A percentile compares a stretch with the other conserved stretches of the same genome.
These are phyloP conservation scores for Calonectria fujianensis DNA, from an alignment of 2,329 filamentous ascomycete genomes.

Conservation along the genomic window DNA sequence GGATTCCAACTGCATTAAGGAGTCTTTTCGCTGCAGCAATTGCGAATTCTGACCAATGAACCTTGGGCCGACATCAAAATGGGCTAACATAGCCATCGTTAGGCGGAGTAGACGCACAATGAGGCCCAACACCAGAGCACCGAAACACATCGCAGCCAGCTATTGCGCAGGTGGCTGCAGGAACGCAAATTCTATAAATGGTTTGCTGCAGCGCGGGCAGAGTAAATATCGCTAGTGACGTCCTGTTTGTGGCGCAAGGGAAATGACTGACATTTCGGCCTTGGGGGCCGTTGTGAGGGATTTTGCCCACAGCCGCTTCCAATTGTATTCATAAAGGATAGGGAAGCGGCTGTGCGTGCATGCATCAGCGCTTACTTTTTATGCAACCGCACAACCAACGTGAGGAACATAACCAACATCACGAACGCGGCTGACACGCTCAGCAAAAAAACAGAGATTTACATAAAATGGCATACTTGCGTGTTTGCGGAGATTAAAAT, in stretches of 20 bases:
- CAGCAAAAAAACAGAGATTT: neutral
- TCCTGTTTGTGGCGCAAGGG: neutral
- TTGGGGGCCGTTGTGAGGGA: neutral
- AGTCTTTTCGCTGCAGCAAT: neutral
- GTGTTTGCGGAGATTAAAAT: neutral
- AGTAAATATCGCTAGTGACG: neutral
- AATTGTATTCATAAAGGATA: neutral
- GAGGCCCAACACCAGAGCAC: neutral
- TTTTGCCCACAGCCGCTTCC: neutral
- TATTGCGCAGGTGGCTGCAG: neutral
- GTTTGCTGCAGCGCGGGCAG: neutral
- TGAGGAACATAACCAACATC: neutral
- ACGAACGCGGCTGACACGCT: neutral
- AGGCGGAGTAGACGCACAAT: neutral
- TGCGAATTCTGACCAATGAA: no score
- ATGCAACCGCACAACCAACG: constrained; percentile 8
- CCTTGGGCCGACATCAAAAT: neutral
- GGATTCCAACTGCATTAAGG: neutral
- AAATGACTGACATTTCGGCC: neutral
- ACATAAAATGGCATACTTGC: neutral
- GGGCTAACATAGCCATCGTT: neutral
- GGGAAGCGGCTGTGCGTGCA: constrained; percentile 5
- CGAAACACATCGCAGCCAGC: neutral
- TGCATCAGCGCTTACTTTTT: constrained; percentile 17
- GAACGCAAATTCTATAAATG: neutral